Base-by-base conservation (phyloP, 768 basidiomycete species). In the Russula brevipes region DNA sequence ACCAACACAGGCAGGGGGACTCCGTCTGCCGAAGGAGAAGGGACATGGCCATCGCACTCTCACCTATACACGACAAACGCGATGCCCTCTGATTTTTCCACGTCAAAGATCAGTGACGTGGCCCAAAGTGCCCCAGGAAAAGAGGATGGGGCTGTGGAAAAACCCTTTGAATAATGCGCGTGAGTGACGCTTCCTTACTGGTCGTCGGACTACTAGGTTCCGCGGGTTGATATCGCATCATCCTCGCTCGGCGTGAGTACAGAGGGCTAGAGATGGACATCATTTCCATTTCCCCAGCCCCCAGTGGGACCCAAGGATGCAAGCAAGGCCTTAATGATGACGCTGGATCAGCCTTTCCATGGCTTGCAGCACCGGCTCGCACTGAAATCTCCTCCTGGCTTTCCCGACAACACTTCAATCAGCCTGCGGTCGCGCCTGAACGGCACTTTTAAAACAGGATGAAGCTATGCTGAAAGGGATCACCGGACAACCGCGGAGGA, bases 31-130 rank as follows among this genome's bases (percentile, higher is more conserved):
- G 19, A 54, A 14, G 41, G 38, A 38, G 30, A 54, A 39, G 0
- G 16, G 14, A 17, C 33, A 35, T 33, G 7, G 31, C 33, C 9
- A 17, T 35, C 16, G 11, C 9, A 24, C 4, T 51, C 16, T 10
- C 31, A 35, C 9, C 6, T n/a, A 17, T 12, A 3, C 51, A 35
- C 35, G 3, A 41, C 54, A 42, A 31, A 33, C 42, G 17, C 45
- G 31, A 36, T 57, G 55, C 11, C 1, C 16, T 46, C 33, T 30
- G 41, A 45, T 35, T 17, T 4, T 14, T 57, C 44, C 51, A 45
- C 31, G 50, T 52, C 47, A 39, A 46, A 45, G 24, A 33, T 3
- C 17, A 16, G 19, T 60, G 59, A 60, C 59, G 51, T 53, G 59
- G 51, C 42, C 51, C 39, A 36, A 44, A 45, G 33, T 1, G 35